These are phyloP conservation scores for Dipodascopsis uninucleata DNA, from an alignment of 805 yeast genomes.

Conservation along the genomic window DNA sequence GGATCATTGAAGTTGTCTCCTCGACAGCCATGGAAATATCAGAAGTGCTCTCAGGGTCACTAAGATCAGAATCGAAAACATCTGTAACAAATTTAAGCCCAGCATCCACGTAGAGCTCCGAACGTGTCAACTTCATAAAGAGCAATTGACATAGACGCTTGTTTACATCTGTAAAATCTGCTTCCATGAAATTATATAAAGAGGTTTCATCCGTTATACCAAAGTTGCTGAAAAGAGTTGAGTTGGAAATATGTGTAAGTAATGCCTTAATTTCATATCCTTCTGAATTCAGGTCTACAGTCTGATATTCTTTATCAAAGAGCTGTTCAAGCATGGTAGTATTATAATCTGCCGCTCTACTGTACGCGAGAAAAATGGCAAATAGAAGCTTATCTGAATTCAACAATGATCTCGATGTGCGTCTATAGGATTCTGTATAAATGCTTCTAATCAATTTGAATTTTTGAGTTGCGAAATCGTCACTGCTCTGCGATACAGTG, in stretches of 20 bases:
- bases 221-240: constrained; percentile 8
- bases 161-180: constrained; percentile 11
- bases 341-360: constrained; percentile 7
- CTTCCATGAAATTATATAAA: constrained; percentile 6
- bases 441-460: constrained; percentile 39
- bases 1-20: constrained; percentile 30
- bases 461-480: constrained; percentile 28
- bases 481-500: constrained; percentile 16
- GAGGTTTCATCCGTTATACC: constrained; percentile 7
- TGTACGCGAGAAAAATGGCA: constrained; percentile 35
- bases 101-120: constrained; percentile 13
- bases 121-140: constrained; percentile 18
- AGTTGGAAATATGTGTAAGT: constrained; percentile 5
- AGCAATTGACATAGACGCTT: constrained; percentile 12
- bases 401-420: constrained; percentile 47
- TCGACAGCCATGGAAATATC: constrained; percentile 29
- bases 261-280: constrained; percentile 14
- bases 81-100: constrained; percentile 5
- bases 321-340: constrained; percentile 14
- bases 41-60: constrained; percentile 3
- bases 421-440: constrained; percentile 46
- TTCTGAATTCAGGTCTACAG: constrained; percentile 9
- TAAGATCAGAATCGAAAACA: constrained; percentile 8
- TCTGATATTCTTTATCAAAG: constrained; percentile 15
- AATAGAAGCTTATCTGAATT: constrained; percentile 46